Percentiles rank a stretch among this genome's conserved stretches.
These are phyloP conservation scores for Mucor circinelloides DNA, from an alignment of 371 early-diverging fungal genomes.

Conservation along the genomic window DNA sequence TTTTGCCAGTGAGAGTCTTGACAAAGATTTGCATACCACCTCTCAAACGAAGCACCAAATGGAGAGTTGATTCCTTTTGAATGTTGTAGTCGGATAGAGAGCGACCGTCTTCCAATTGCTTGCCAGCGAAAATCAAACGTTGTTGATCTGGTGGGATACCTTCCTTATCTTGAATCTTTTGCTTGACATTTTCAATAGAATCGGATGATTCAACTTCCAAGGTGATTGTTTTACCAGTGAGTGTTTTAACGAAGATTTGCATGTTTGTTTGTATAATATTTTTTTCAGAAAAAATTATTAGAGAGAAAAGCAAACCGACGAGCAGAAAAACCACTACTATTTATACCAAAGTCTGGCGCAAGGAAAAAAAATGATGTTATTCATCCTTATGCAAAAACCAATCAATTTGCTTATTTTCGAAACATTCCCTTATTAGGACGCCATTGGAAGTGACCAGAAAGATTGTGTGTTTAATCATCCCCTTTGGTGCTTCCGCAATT, in stretches of 20 bases:
- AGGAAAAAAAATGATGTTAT: slow-evolving; percentile 10
- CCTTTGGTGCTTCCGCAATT: neutral
- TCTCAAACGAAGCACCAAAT: slow-evolving; percentile 93
- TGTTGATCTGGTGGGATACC: slow-evolving; percentile 99
- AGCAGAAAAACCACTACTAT: neutral
- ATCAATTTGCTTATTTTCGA: slow-evolving; percentile 8
- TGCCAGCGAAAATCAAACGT: slow-evolving; percentile 98
- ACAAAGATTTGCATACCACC: slow-evolving; percentile 82
- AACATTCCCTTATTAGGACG: slow-evolving; percentile 8
- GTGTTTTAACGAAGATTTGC: slow-evolving; percentile 83
- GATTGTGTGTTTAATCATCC: neutral
- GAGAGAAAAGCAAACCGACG: neutral
- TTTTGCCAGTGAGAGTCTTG: slow-evolving; percentile 81
- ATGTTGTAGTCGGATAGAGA: slow-evolving; percentile 77
- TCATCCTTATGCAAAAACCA: slow-evolving; percentile 13
- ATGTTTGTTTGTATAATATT: slow-evolving; percentile 16
- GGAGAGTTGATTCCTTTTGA: slow-evolving; percentile 94
- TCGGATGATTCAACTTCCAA: slow-evolving; percentile 96
- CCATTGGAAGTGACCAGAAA: slow-evolving; percentile 9
- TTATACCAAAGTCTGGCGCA: neutral
- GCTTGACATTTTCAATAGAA: slow-evolving; percentile 94
- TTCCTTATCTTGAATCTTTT: slow-evolving; percentile 97
- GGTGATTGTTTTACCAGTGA: slow-evolving; percentile 85
- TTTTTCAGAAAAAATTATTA: neutral
- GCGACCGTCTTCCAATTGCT: slow-evolving; percentile 86